Evolutionary conservation across 176 grass and related monocot species (phyloP).

Genomic region (Neostapfia colusana): DNA sequence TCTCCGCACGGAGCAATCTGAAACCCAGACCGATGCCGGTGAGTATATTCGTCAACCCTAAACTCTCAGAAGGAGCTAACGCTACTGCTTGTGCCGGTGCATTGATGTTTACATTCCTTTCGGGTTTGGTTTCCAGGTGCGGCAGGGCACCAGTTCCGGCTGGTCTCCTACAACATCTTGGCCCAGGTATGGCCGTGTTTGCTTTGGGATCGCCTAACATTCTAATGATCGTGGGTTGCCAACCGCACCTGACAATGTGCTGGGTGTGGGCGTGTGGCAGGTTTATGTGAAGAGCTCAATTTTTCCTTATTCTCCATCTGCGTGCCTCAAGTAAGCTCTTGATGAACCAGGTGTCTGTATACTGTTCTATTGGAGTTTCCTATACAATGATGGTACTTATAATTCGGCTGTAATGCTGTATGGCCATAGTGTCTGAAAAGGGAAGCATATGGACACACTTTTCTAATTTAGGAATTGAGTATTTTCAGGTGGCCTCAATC

Average conservation of each 20-base stretch:
- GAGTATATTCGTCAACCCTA: neutral
- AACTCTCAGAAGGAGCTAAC: neutral
- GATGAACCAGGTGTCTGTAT: neutral
- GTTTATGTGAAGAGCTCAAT: conserved; percentile 87
- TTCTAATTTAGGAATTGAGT: neutral
- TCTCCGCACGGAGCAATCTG: conserved; percentile 40
- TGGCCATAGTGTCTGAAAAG: neutral
- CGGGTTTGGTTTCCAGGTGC: conserved; percentile 29
- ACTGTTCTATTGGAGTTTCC: neutral
- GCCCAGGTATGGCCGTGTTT: conserved; percentile 64
- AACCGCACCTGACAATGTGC: neutral
- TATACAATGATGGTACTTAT: neutral
- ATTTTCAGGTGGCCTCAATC: conserved; percentile 6
- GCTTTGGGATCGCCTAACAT: neutral
- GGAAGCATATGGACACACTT: neutral
- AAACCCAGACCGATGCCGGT: conserved; percentile 44
- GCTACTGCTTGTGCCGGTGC: neutral
- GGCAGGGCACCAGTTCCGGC: conserved; percentile 59
- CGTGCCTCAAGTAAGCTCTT: conserved; percentile 87
- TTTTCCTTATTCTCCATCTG: conserved; percentile 80
- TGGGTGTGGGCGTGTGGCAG: conserved; percentile 53
- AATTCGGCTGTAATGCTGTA: neutral
- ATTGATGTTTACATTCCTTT: conserved; percentile 9
- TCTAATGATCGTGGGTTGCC: neutral
- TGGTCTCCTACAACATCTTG: conserved; percentile 93